These are phyloP conservation scores for Cyberlindnera americana DNA, from an alignment of 805 yeast genomes.

Conservation along the genomic window DNA sequence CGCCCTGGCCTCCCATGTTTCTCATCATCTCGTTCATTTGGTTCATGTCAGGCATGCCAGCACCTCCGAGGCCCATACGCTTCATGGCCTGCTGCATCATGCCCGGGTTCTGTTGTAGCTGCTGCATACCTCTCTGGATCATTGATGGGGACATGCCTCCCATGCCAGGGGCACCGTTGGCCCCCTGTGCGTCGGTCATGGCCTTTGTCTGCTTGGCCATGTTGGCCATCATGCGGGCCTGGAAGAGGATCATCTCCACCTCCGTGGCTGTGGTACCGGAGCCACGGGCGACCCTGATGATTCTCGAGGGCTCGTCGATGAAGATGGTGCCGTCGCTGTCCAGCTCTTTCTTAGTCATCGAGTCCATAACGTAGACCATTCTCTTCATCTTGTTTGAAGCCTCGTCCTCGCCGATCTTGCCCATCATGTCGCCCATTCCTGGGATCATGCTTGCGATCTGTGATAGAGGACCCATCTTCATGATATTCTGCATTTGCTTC, in stretches of 20 bases:
- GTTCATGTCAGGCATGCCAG: conserved; percentile 31
- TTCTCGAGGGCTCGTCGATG: conserved; percentile 75
- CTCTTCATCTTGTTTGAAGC: conserved; percentile 77
- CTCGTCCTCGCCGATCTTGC: conserved; percentile 88
- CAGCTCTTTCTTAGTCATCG: conserved; percentile 90
- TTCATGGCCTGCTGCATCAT: conserved; percentile 66
- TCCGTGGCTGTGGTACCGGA: conserved; percentile 91
- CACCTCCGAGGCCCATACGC: conserved; percentile 42
- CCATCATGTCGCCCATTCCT: conserved; percentile 81
- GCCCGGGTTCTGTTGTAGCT: conserved; percentile 66
- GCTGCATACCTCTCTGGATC: conserved; percentile 48
- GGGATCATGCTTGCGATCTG: conserved; percentile 96
- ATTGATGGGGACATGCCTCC: conserved; percentile 34
- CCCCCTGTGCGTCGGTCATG: conserved; percentile 30
- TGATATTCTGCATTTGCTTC: conserved; percentile 89
- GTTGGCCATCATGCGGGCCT: conserved; percentile 89
- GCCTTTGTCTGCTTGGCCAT: conserved; percentile 62
- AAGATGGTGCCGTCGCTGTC: conserved; percentile 86
- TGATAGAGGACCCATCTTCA: conserved; percentile 95
- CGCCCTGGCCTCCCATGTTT: conserved; percentile 45
- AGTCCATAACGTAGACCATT: conserved; percentile 90
- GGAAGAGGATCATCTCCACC: conserved; percentile 87
- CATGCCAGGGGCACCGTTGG: conserved; percentile 48
- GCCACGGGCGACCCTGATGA: conserved; percentile 89
- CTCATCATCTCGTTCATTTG: conserved; percentile 59